Percentiles rank a stretch among this genome's conserved stretches.
These are phyloP conservation scores for Hypoxylon cercidicola DNA, from an alignment of 495 filamentous ascomycete species.

Conservation along the genomic window DNA sequence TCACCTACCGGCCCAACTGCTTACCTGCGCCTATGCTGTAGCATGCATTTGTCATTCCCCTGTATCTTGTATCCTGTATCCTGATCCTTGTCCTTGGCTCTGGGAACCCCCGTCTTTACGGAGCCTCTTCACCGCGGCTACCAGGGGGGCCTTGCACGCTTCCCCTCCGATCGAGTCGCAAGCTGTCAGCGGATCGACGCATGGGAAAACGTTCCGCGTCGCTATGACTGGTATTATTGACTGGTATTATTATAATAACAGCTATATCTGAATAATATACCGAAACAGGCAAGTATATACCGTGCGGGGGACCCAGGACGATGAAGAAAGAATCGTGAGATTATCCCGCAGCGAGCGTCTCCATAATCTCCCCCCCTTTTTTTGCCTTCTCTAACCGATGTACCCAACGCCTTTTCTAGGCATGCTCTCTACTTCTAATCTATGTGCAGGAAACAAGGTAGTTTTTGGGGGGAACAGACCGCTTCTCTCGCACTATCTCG, in stretches of 20 bases:
- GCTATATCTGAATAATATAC: conserved; percentile 39
- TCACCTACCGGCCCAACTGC: conserved; percentile 1
- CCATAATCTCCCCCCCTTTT: conserved; percentile 29
- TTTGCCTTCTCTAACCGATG: conserved; percentile 43
- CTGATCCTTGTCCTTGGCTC: conserved; percentile 7
- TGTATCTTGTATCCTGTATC: neutral
- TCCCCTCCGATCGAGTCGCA: conserved; percentile 24
- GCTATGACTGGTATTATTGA: conserved; percentile 23
- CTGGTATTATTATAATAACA: conserved; percentile 29
- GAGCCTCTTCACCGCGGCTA: conserved; percentile 37
- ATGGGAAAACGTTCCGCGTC: conserved; percentile 21
- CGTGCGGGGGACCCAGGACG: conserved; percentile 19
- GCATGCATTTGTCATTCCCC: conserved; percentile 31
- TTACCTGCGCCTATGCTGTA: conserved; percentile 14
- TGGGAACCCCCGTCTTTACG: conserved; percentile 17
- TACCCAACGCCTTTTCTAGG: conserved; percentile 27
- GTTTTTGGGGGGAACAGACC: conserved; percentile 39
- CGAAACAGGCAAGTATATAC: conserved; percentile 44
- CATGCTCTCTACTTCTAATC: conserved; percentile 39
- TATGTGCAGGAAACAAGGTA: conserved; percentile 40
- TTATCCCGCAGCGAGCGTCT: conserved; percentile 37
- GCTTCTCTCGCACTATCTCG: conserved; percentile 33
- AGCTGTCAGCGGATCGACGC: conserved; percentile 41
- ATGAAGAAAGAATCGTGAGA: conserved; percentile 34
- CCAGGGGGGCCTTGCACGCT: conserved; percentile 7